These are phyloP conservation scores for Climacium dendroides DNA, from an alignment of 225 moss, liverwort and hornwort genomes.

Conservation along the genomic window DNA sequence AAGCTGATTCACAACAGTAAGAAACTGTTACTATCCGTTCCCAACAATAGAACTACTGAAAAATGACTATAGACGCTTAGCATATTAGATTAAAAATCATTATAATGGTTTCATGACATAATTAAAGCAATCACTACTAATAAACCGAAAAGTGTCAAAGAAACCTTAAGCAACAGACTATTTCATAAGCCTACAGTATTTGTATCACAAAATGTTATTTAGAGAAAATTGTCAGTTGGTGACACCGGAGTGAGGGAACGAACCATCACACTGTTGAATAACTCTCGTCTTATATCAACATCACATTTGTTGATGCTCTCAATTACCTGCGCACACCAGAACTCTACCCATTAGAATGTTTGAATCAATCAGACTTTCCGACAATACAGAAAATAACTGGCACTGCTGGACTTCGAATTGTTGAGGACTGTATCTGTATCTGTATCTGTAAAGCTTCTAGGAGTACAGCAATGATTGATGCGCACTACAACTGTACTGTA, in stretches of 20 bases:
- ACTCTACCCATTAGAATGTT: not conserved
- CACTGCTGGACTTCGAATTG: not conserved
- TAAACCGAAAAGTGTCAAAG: not conserved
- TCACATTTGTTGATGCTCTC: slow-evolving; percentile 99
- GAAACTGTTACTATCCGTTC: not conserved
- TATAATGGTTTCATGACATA: not conserved
- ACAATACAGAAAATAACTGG: not conserved
- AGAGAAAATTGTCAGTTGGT: not conserved
- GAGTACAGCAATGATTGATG: not conserved
- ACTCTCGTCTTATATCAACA: slow-evolving; percentile 78
- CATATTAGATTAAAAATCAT: not conserved
- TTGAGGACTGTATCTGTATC: not conserved
- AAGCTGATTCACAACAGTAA: slow-evolving; percentile 33
- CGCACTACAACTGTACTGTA: not conserved
- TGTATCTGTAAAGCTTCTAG: not conserved
- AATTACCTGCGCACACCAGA: slow-evolving; percentile 44
- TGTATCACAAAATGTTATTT: not conserved
- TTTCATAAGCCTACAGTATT: not conserved
- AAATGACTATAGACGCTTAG: not conserved
- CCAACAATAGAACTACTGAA: not conserved
- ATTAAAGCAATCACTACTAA: not conserved
- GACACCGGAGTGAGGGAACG: not conserved
- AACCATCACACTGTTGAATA: slow-evolving; percentile 92
- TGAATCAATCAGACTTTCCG: not conserved
- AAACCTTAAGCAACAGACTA: not conserved